Evolutionary conservation across 2,329 filamentous ascomycete species (phyloP), one percentile per base, ranked within the genome.

Genomic region (Sclerotinia borealis): DNA sequence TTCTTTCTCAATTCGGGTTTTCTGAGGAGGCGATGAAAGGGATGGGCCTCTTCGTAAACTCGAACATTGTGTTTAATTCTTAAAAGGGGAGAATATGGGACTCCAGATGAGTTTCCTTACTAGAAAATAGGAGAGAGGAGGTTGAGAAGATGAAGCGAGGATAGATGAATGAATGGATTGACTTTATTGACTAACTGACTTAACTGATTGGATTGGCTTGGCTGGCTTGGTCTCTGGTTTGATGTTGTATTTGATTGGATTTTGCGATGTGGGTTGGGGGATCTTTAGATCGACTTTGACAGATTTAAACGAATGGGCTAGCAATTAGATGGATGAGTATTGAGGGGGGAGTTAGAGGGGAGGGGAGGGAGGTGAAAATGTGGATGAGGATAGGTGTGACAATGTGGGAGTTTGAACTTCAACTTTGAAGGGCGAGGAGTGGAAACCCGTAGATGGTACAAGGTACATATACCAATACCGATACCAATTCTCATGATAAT

Each of bases 131-230:
- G 19, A 11, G 31, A 25, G 41, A 22, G 49, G 15, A 6, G 19
- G 49, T 10, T 31, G 15, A 25, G 37, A 27, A n/a, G 31, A 34
- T 25, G 11, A 10, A 34, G 31, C n/a, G 60, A 62, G 41, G 41
- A 56, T 31, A 62, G 25, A 56, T 29, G 60, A 62, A 52, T 56
- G 50, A 45, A 45, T 56, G 50, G 60, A 62, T 62, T 49, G 50
- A 56, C 41, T 39, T 49, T 62, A 62, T 56, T 62, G 60, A 62
- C 51, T 62, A 41, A 62, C 43, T 62, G 50, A 62, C 41, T 31
- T 62, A 15, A 62, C 50, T 58, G 60, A 62, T 62, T 61, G 55
- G 55, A 59, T 47, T 34, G 55, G 55, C 55, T 55, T 48, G 60
- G 50, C 50, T 62, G 52, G 52, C 37, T 56, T 56, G 39, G 52